Conservation (phyloP, 176 grass and related monocot genomes). For the Areca catechu region DNA sequence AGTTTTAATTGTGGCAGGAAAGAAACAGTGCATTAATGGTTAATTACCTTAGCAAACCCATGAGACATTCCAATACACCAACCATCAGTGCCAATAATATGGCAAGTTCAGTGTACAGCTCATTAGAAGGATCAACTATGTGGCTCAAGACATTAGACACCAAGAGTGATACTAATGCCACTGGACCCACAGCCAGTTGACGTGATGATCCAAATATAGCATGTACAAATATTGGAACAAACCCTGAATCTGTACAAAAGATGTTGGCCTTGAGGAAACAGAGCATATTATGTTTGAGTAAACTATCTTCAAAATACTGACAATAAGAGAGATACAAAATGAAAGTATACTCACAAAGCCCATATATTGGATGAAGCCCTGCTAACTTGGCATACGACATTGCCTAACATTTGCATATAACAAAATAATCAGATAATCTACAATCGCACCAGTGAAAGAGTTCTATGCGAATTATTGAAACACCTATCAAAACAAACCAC, state of each 20-base stretch:
- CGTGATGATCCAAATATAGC: constrained; percentile 81
- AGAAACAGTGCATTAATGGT: constrained; percentile 13
- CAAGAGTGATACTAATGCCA: constrained; percentile 84
- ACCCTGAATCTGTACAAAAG: constrained; percentile 61
- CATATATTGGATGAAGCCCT: constrained; percentile 92
- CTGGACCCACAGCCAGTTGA: constrained; percentile 83
- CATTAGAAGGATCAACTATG: constrained; percentile 69
- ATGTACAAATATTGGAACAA: constrained; percentile 77
- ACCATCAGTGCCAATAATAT: constrained; percentile 90
- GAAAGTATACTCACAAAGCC: constrained; percentile 69
- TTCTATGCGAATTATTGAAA: no score
- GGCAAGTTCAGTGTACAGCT: constrained; percentile 74
- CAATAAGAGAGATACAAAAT: constrained; percentile 5
- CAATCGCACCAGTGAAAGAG: neutral
- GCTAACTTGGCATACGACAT: constrained; percentile 97
- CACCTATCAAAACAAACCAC: no score
- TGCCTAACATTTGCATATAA: constrained; percentile 33
- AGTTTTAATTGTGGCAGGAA: neutral
- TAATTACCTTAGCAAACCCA: constrained; percentile 78
- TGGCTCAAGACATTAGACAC: constrained; percentile 83
- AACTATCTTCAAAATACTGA: neutral
- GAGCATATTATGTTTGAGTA: neutral
- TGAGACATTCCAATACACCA: constrained; percentile 82
- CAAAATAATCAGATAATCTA: constrained; percentile 6
- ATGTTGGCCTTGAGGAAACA: neutral